Conservation (phyloP, 331 rosid species). For the Phaseolus coccineus region DNA sequence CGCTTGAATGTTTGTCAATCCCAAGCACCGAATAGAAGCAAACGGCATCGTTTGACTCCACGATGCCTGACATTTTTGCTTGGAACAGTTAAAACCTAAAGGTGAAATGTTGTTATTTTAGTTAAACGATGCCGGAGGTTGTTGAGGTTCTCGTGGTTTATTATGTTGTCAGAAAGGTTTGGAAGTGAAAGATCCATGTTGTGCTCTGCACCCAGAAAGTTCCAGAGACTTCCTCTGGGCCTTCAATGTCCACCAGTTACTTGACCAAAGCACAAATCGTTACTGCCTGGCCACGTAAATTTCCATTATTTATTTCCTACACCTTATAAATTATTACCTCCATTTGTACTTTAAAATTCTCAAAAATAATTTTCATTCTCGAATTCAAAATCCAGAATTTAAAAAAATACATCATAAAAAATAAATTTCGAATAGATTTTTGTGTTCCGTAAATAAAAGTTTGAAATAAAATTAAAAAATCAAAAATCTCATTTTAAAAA, state of each 20-base stretch:
- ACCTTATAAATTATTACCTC: too few species aligned
- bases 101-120: background rate
- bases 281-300: slow-evolving; percentile 33
- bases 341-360: too few species aligned
- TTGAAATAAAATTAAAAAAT: too few species aligned
- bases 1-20: slow-evolving; percentile 40
- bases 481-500: too few species aligned
- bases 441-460: too few species aligned
- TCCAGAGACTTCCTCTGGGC: slow-evolving; percentile 46
- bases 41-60: slow-evolving; percentile 26
- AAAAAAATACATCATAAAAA: too few species aligned
- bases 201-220: slow-evolving; percentile 32
- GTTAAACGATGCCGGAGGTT: background rate
- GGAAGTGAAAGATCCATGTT: slow-evolving; percentile 1
- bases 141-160: background rate
- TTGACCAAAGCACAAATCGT: background rate
- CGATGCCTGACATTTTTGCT: slow-evolving; percentile 23
- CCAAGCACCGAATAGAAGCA: slow-evolving; percentile 53
- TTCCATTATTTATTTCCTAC: background rate
- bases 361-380: too few species aligned
- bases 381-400: too few species aligned
- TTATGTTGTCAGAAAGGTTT: background rate
- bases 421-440: too few species aligned
- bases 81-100: background rate
- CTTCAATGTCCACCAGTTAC: background rate